Conservation (phyloP, 202 grass and related monocot genomes). For the Eragrostis tef region DNA sequence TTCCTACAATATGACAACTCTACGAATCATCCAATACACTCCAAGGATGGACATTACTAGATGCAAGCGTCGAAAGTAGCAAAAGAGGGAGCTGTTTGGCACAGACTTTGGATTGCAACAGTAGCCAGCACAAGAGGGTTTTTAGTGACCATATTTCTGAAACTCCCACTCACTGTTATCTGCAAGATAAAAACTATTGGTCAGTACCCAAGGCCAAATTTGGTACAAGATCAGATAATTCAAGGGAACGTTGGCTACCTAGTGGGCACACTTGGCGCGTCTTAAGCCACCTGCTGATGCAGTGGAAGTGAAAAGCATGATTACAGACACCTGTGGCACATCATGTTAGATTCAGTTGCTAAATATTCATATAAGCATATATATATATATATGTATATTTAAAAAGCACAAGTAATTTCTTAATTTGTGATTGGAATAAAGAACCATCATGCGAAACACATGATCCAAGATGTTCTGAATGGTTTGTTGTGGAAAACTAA, state of each 20-base stretch:
- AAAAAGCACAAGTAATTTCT: background rate
- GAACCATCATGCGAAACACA: background rate
- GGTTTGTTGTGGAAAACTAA: background rate
- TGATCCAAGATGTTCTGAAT: background rate
- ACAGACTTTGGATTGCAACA: background rate
- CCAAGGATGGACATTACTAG: background rate
- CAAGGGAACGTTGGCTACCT: constrained; percentile 43
- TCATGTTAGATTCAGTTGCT: constrained; percentile 17
- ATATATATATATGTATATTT: background rate
- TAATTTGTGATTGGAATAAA: background rate
- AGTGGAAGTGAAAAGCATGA: constrained; percentile 87
- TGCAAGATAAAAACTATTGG: constrained; percentile 38
- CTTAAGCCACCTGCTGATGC: constrained; percentile 86
- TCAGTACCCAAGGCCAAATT: constrained; percentile 18
- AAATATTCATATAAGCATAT: background rate
- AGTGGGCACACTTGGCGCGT: constrained; percentile 85
- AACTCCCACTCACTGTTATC: constrained; percentile 88
- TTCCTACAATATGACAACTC: constrained; percentile 11
- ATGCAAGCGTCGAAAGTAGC: constrained; percentile 42
- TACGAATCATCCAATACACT: constrained; percentile 39
- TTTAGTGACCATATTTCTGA: constrained; percentile 84
- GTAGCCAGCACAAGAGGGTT: constrained; percentile 11
- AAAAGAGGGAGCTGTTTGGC: constrained; percentile 16
- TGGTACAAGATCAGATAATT: background rate
- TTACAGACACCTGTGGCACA: constrained; percentile 64